A percentile compares a stretch with the other conserved stretches of the same genome.
Evolutionary conservation across 768 basidiomycete species (phyloP).

Genomic region (Clitopilus passeckerianus): DNA sequence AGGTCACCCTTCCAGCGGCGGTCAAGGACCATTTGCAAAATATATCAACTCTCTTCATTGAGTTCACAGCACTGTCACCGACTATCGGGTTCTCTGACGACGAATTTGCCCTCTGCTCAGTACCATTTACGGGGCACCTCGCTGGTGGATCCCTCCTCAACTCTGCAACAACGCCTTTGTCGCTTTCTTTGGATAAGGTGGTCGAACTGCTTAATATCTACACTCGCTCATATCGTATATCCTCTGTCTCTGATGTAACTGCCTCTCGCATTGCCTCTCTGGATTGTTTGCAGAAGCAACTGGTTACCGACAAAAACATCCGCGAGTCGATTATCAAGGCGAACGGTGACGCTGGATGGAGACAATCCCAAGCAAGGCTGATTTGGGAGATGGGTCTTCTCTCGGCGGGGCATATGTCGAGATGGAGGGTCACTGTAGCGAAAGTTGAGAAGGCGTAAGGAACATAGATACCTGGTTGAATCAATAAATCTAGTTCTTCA

Average conservation of each 20-base stretch:
- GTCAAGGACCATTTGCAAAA: constrained; percentile 16
- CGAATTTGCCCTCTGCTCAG: constrained; percentile 32
- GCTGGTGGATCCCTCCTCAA: background rate
- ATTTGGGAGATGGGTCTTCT: constrained; percentile 52
- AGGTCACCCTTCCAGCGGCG: background rate
- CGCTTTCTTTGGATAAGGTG: constrained; percentile 30
- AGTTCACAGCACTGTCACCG: constrained; percentile 33
- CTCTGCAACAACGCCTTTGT: constrained; percentile 29
- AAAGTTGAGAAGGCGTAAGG: constrained; percentile 7
- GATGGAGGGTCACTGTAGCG: constrained; percentile 39
- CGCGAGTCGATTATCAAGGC: constrained; percentile 24
- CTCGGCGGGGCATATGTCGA: constrained; percentile 32
- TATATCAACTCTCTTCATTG: constrained; percentile 14
- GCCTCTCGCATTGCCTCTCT: constrained; percentile 21
- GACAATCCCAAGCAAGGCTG: constrained; percentile 40
- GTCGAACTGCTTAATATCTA: constrained; percentile 26
- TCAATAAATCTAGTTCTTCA: too few species aligned
- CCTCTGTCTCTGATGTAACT: constrained; percentile 35
- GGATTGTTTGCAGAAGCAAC: constrained; percentile 14
- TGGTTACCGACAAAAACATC: constrained; percentile 19
- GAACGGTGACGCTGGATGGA: constrained; percentile 32
- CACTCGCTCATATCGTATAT: constrained; percentile 21
- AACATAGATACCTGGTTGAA: too few species aligned
- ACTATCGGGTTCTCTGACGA: constrained; percentile 26
- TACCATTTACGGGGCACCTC: constrained; percentile 31